Conservation (phyloP, 2,329 filamentous ascomycete genomes). For the Phaeosphaeriaceae sp. region DNA sequence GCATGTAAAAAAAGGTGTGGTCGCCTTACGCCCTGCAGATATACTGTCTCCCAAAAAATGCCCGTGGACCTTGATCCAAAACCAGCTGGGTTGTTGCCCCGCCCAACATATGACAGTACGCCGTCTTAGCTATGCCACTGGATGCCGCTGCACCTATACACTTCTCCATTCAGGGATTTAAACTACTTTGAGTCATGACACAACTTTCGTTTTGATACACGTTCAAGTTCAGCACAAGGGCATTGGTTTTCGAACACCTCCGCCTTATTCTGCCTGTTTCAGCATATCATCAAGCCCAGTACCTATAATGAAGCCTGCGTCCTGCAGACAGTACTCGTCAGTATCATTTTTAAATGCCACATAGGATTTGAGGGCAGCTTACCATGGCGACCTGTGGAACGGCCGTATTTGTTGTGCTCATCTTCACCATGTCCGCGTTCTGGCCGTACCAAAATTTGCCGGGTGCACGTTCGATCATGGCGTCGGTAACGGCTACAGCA, state of each 20-base stretch:
- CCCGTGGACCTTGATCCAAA: too few species aligned
- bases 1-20: not conserved
- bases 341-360: too few species aligned
- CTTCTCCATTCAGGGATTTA: too few species aligned
- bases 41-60: not conserved
- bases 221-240: too few species aligned
- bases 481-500: constrained; percentile 12
- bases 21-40: not conserved
- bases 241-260: too few species aligned
- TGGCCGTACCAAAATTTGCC: constrained; percentile 18
- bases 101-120: too few species aligned
- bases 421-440: constrained; percentile 9
- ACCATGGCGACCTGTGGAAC: constrained; percentile 1
- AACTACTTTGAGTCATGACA: too few species aligned
- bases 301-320: not conserved
- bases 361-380: not conserved
- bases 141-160: too few species aligned
- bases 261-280: not conserved
- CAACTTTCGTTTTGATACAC: too few species aligned
- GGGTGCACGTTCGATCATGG: constrained; percentile 4
- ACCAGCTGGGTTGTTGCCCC: too few species aligned
- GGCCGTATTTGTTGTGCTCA: not conserved
- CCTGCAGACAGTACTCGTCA: too few species aligned
- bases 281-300: not conserved
- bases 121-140: too few species aligned